Base-by-base conservation (phyloP, 2,329 filamentous ascomycete genomes). In the Cladosporium sp. region DNA sequence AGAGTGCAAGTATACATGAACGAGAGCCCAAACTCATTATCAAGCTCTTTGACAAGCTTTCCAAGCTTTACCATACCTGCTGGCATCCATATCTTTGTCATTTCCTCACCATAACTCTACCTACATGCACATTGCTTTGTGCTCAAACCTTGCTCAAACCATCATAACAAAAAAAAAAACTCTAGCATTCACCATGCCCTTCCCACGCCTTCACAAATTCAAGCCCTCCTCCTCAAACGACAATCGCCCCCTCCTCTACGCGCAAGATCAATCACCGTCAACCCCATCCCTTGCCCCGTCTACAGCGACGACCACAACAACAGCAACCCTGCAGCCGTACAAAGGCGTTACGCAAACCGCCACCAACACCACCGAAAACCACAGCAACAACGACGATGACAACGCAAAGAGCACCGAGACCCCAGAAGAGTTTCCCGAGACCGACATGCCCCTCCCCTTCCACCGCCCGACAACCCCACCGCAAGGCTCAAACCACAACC, bases 171-270 rank as follows among this genome's bases (percentile, higher is more conserved):
- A 2, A 40, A 1, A 13, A 12, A 20, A 10, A 39, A 2, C 2
- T n/a, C n/a, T n/a, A n/a, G n/a, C n/a, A n/a, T n/a, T n/a, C n/a
- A 34, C 4, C 17, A 48, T 48, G 44, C 58, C 45, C 47, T 61
- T 19, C 48, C 44, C 28, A n/a, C 25, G 7, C 44, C 25, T 48
- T 17, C 19, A 24, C 44, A 48, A 22, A 12, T 13, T n/a, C 17
- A 32, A 47, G 20, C 22, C 19, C 20, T 13, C 19, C 40, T 25
- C 44, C 8, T 17, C 32, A 10, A 3, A 8, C 10, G 44, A 48
- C 9, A 22, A 22, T 15, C 44, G 25, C 3, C 44, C 25, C 2
- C 44, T 48, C 25, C 44, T 48, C 44, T 48, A 48, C 44, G 25
- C 25, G n/a, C 40, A 44, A 28, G 9, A 19, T 13, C 25, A 48